Evolutionary conservation across 176 grass and related monocot species (phyloP).

Genomic region (Musa troglodytarum): DNA sequence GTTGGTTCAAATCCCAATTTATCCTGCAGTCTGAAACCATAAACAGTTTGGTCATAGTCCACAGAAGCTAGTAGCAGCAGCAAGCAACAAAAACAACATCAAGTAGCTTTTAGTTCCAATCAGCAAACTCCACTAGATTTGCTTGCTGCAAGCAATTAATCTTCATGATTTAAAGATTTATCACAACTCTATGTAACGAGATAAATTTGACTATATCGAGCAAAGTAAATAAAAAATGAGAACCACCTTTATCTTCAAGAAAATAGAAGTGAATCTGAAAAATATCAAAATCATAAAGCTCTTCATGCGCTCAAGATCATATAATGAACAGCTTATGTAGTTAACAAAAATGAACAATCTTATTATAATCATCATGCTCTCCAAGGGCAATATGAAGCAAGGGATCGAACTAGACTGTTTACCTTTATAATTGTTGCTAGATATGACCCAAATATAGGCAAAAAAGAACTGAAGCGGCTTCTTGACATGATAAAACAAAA

Average conservation of each 20-base stretch:
- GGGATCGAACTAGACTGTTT: not conserved
- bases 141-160: too few relatives aligned
- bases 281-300: not conserved
- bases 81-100: not conserved
- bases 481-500: not conserved
- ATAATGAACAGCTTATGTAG: not conserved
- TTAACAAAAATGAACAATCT: not conserved
- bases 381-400: not conserved
- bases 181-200: too few relatives aligned
- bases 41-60: not conserved
- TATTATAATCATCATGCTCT: not conserved
- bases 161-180: too few relatives aligned
- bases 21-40: slow-evolving; percentile 58
- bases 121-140: not conserved
- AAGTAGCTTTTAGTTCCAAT: not conserved
- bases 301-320: not conserved
- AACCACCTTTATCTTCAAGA: too few relatives aligned
- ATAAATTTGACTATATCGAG: too few relatives aligned
- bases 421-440: not conserved
- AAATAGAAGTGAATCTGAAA: too few relatives aligned
- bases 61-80: not conserved
- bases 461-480: not conserved
- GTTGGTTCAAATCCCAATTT: slow-evolving; percentile 75
- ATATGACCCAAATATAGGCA: not conserved
- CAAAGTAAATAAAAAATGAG: too few relatives aligned